Base-by-base conservation (phyloP, 768 basidiomycete species). In the Suillus luteus region DNA sequence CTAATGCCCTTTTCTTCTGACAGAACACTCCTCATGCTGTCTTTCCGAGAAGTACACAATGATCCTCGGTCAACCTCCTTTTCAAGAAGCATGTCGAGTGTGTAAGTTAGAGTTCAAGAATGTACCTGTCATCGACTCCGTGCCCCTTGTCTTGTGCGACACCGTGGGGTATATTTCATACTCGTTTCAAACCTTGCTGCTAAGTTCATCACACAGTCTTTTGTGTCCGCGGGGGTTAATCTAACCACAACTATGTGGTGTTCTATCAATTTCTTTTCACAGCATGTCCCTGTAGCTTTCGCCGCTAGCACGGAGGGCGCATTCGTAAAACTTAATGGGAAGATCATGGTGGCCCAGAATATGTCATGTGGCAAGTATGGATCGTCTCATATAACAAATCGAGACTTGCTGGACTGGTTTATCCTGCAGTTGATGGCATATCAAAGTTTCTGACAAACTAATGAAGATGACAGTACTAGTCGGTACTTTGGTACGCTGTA, bases 41-140 rank as follows among this genome's bases (percentile, higher is more conserved):
- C 10, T 58, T 27, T 41, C 40, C 24, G 27, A 27, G 22, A 40
- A 57, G 24, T 24, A 57, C 8, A 57, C 24, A 27, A 7, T 5
- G 3, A 55, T 22, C 8, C 40, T 17, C 19, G 38, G 38, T 2
- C 14, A 38, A 38, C 15, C 22, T 41, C 57, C 55, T 24, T 24
- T 33, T 31, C 11, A 5, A 54, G 33, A 54, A 54, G 19, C 52
- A 58, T 41, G 17, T 12, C 17, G 22, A 17, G 24, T 9, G 27
- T 24, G 22, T 54, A 54, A 24, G 55, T 57, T 37, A 58, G 37
- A 43, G 27, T 58, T 38, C 41, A 43, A 31, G 40, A 58, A 40
- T 11, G 17, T 12, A 27, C 17, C 10, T 40, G 24, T 41, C 52
- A n/a, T 19, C 5, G 19, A n/a, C 33, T 10, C 31, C 10, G 17